Conservation (phyloP, 2,329 filamentous ascomycete species). For the Hypoxylon sp. region DNA sequence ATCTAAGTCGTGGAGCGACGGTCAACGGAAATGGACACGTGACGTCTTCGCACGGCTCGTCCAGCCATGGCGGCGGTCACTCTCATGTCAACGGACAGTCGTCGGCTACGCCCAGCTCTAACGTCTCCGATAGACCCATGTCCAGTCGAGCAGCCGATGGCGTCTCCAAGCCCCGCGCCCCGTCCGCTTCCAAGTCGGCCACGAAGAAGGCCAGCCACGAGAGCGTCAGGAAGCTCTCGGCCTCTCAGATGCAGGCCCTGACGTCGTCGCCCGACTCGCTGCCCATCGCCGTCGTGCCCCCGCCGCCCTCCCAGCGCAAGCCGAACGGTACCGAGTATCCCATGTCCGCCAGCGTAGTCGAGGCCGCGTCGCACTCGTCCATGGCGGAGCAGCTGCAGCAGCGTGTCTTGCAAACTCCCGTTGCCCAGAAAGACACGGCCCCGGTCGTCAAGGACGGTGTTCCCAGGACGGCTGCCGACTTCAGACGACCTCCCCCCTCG, state of each 20-base stretch:
- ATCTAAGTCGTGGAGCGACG: not conserved
- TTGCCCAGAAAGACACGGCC: constrained; percentile 34
- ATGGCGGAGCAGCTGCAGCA: constrained; percentile 47
- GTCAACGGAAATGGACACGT: constrained; percentile 13
- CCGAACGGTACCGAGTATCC: constrained; percentile 49
- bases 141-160: constrained; percentile 12
- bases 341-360: constrained; percentile 49
- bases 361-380: constrained; percentile 45
- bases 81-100: constrained; percentile 7
- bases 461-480: constrained; percentile 41
- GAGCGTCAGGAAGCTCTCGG: constrained; percentile 62
- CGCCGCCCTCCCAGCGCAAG: constrained; percentile 38
- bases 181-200: constrained; percentile 37
- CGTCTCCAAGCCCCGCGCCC: constrained; percentile 32
- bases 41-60: constrained; percentile 9
- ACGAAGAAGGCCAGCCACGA: constrained; percentile 48
- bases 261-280: constrained; percentile 65
- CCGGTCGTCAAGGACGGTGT: constrained; percentile 39
- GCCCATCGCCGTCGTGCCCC: constrained; percentile 57
- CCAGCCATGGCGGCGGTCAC: not conserved
- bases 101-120: constrained; percentile 2
- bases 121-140: constrained; percentile 16
- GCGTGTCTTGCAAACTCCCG: constrained; percentile 25
- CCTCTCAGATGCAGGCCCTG: constrained; percentile 65
- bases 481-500: constrained; percentile 47